Base-by-base conservation (phyloP, 2,329 filamentous ascomycete species). In the Myriosclerotinia curreyana region DNA sequence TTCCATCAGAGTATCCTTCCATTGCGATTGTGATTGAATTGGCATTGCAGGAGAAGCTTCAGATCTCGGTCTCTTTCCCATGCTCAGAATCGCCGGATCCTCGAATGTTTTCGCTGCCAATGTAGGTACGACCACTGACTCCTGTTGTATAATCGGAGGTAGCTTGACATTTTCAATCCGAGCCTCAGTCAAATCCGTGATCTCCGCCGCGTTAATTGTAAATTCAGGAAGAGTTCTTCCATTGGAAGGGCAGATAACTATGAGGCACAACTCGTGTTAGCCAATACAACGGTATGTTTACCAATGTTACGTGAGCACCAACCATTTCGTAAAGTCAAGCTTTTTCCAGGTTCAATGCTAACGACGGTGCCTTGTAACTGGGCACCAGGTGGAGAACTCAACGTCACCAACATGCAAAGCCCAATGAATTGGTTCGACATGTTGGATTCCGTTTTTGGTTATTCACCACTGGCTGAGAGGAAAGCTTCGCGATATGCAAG, bases 341-440 rank as follows among this genome's bases (percentile, higher is more conserved):
- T 73, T 61, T 73, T 71, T 38, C 74, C 74, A 50, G 72, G 72
- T 50, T 72, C 72, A 62, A 76, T 71, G n/a, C 72, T 70, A 53
- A 68, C 71, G 49, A 76, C 74, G 14, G 70, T 67, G 25, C 74
- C 74, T 64, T 69, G 67, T 53, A 76, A 58, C 66, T 75, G 73
- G n/a, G 73, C 71, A n/a, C 72, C 73, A 34, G 68, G 70, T 36
- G 74, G 74, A 38, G 67, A 69, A 49, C 67, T 73, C 52, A 76
- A 69, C 34, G 74, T 75, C 68, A 76, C 74, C 70, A 75, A 65
- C 73, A 76, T 75, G 62, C 72, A 74, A 65, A 75, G 72, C 31
- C 74, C 74, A 50, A 76, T 74, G 61, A 75, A 75, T 62, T 71
- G 70, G 64, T 71, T 71, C 65, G 71, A 71, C 73, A 75, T 75